Percentiles rank a stretch among this genome's conserved stretches.
Evolutionary conservation across 75 land plant genomes (phyloP).

Genomic region (Pinus taeda): DNA sequence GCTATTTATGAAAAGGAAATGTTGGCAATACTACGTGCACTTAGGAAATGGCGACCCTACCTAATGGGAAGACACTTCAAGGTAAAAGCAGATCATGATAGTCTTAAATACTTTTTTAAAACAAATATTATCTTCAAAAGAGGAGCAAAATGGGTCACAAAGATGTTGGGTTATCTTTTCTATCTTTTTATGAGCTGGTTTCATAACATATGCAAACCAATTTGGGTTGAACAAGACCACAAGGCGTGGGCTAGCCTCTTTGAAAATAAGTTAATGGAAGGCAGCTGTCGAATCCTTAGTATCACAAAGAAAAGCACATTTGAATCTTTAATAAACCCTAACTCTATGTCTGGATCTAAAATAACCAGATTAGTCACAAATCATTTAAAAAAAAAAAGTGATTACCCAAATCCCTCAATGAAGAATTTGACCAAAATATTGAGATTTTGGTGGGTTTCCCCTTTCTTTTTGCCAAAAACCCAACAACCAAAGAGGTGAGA

Average conservation of each 20-base stretch:
- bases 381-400: conserved; percentile 11
- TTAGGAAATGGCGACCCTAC: no score
- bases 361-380: neutral
- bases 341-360: neutral
- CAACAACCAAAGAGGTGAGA: conserved; percentile 46
- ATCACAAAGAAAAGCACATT: conserved; percentile 61
- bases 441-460: conserved; percentile 20
- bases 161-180: no score
- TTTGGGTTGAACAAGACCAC: conserved; percentile 80
- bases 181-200: no score
- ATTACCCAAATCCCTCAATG: conserved; percentile 16
- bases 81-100: no score
- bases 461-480: conserved; percentile 35
- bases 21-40: no score
- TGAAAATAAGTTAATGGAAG: conserved; percentile 23
- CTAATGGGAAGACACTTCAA: no score
- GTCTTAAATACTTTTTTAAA: no score
- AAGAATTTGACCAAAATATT: conserved; percentile 36
- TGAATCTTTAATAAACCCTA: conserved; percentile 11
- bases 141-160: no score
- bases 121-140: no score
- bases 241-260: conserved; percentile 45
- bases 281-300: conserved; percentile 32
- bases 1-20: no score
- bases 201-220: no score